Base-by-base conservation (phyloP, 1,139 yeast genomes). In the Yamadazyma trypodendri region DNA sequence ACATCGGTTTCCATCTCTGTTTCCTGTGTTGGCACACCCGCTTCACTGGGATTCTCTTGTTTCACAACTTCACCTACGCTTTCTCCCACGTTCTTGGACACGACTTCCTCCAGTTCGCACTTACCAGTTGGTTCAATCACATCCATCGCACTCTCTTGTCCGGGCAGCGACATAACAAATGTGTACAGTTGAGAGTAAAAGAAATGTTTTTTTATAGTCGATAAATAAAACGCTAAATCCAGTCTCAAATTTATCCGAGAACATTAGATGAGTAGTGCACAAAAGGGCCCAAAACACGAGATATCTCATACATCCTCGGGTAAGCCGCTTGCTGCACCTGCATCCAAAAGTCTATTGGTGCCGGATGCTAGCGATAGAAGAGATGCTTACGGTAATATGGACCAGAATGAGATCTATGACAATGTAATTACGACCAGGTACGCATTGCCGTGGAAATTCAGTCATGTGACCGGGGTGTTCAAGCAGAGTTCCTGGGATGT, bases 401-500 rank as follows among this genome's bases (percentile, higher is more conserved):
- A 65, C 12, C 59, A 64, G 34, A 70, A 67, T 35, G 47, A 38
- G 8, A 38, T 50, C 11, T 65, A 63, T 44, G 44, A 41, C 8
- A 9, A 24, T 8, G 5, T 14, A 6, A 13, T 12, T 15, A 24
- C 23, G 9, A n/a, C 13, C 10, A 16, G 18, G 17, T 9, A n/a
- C 12, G 32, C 3, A 9, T 23, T 50, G 36, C 56, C 59, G 5
- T 76, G 80, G 79, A 38, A 40, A 3, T 77, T 75, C 46, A 66
- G 63, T 35, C 56, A 63, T 2, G 75, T 74, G 0, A 53, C 53
- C 0, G 84, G 81, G 1, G 66, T 72, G 42, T 79, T 81, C 63
- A 61, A 63, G 35, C 86, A 81, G 52, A 59, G 73, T n/a, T 63
- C 61, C 31, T 44, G 48, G 1, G 51, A 49, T 2, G 73, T 79